Evolutionary conservation across 2,329 filamentous ascomycete species (phyloP), one percentile per base, ranked within the genome.

Genomic region (Aphanocladium album): DNA sequence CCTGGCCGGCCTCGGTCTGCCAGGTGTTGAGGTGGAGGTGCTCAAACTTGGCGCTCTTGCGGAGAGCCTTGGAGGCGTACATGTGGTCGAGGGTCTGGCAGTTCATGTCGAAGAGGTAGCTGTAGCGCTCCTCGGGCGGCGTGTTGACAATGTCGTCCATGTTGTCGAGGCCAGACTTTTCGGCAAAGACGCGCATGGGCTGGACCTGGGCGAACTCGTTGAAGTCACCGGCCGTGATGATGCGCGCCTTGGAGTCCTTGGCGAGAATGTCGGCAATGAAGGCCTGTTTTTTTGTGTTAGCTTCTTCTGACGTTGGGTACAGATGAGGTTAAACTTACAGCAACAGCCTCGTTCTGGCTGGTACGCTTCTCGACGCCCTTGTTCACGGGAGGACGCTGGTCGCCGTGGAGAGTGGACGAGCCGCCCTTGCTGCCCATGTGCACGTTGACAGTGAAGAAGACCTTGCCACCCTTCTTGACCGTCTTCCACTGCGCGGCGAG

Each of bases 1-100:
- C 80, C 70, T 83, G 77, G 57, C 82, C 82, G 33, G 76, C 79
- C 62, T 73, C 79, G 33, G 77, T 73, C 54, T 83, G 79, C 88
- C 88, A 91, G 3, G 86, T 86, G 71, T 89, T 90, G 56, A 90
- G 76, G 73, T 90, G 88, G 27, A 90, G 68, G 72, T 91, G 87
- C 77, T 90, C 84, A 65, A 84, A 84, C 67, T 77, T 72, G 17
- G 78, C 73, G 4, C 71, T 68, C 30, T 69, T 69, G 27, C 73
- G 75, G 62, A 88, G 67, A 54, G 76, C 76, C 27, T 79, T 76
- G 68, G 84, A 88, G 60, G 89, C 80, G 65, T 82, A 89, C 74
- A 89, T 84, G 74, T 90, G 88, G 71, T 90, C 88, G 19, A 91
- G 77, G 68, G 87, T 80, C 76, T 90, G 84, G 62, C 82, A 81